These are phyloP conservation scores for Corynespora cassiicola DNA, from an alignment of 2,329 filamentous ascomycete species.

Conservation along the genomic window DNA sequence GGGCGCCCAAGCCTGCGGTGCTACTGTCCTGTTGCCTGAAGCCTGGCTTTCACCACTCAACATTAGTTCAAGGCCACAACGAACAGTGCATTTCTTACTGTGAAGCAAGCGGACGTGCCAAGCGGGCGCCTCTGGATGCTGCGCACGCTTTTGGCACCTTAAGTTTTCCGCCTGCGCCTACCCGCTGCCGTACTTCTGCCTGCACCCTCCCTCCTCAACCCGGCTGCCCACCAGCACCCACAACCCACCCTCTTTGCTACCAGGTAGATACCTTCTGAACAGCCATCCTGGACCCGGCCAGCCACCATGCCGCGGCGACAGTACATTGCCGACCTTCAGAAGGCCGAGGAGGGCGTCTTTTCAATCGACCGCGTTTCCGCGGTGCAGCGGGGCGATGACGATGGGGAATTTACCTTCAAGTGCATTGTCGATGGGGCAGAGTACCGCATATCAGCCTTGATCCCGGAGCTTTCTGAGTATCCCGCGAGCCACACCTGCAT, in stretches of 20 bases:
- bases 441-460: conserved; percentile 47
- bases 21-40: too few species aligned
- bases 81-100: too few species aligned
- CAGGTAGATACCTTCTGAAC: too few species aligned
- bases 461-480: conserved; percentile 65
- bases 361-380: conserved; percentile 58
- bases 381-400: conserved; percentile 69
- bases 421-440: conserved; percentile 37
- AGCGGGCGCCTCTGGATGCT: too few species aligned
- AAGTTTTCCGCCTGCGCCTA: too few species aligned
- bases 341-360: conserved; percentile 44
- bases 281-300: conserved; percentile 7
- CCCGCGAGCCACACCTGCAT: conserved; percentile 64
- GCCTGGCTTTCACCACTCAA: too few species aligned
- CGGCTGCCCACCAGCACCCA: conserved; percentile 18
- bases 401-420: conserved; percentile 73
- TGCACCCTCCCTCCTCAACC: conserved; percentile 36
- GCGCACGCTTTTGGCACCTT: too few species aligned
- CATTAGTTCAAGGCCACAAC: too few species aligned
- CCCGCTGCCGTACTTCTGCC: too few species aligned
- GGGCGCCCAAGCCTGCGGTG: too few species aligned
- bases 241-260: too few species aligned
- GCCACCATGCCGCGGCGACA: conserved; percentile 68
- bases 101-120: too few species aligned
- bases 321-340: conserved; percentile 66